These are phyloP conservation scores for Aureobasidium sp. DNA, from an alignment of 2,329 filamentous ascomycete species.

Conservation along the genomic window DNA sequence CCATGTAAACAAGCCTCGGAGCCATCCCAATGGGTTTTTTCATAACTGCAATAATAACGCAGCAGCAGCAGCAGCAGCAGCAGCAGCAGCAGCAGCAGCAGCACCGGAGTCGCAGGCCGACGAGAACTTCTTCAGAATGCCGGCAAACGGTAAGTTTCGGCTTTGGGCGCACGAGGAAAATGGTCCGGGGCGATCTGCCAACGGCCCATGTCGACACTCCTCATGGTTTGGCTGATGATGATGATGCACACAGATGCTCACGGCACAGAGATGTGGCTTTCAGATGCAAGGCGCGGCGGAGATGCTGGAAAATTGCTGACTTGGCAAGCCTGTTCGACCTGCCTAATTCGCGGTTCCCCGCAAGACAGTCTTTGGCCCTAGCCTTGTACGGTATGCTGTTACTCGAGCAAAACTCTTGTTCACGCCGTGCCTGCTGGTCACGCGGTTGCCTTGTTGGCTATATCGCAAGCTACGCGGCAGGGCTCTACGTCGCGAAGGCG, in stretches of 20 bases:
- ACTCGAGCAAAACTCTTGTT: slow-evolving; percentile 7
- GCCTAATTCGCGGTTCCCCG: neutral
- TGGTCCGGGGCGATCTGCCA: neutral
- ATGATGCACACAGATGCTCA: neutral
- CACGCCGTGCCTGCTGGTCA: neutral
- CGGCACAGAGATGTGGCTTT: neutral
- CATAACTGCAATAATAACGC: neutral
- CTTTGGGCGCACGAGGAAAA: neutral
- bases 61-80: neutral
- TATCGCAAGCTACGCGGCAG: neutral
- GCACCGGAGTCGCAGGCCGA: neutral
- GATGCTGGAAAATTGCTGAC: neutral
- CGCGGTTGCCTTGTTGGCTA: neutral
- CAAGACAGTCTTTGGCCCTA: neutral
- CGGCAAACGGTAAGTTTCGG: neutral
- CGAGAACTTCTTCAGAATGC: neutral
- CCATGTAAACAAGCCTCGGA: neutral
- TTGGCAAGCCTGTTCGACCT: neutral
- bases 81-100: too few relatives aligned
- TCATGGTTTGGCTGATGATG: neutral
- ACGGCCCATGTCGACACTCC: neutral
- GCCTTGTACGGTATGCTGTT: neutral
- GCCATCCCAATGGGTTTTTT: neutral
- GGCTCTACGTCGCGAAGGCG: neutral
- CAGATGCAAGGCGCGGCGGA: neutral